phyloP scores from a whole-genome alignment of 2,329 filamentous ascomycete species.

The Microcera coccophila region DNA sequence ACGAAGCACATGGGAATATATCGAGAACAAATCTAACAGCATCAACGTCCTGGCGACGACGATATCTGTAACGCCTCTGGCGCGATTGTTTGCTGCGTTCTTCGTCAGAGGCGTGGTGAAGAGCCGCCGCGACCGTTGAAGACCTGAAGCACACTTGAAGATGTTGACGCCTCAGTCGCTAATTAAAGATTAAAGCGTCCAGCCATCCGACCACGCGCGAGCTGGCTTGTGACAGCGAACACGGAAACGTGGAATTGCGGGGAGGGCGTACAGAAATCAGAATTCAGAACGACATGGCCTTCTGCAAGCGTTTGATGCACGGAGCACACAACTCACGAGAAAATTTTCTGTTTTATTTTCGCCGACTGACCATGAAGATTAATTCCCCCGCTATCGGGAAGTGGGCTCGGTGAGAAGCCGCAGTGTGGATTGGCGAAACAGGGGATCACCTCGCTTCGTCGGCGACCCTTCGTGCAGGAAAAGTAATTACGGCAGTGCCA shows the following conservation, averaged over 20 bases:
- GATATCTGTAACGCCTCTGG: too few relatives aligned
- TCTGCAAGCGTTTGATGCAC: not conserved
- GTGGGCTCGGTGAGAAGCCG: not conserved
- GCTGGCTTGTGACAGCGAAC: constrained; percentile 1
- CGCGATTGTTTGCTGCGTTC: too few relatives aligned
- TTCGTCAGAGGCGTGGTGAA: too few relatives aligned
- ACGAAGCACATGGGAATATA: too few relatives aligned
- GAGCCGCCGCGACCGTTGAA: too few relatives aligned
- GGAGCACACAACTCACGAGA: not conserved
- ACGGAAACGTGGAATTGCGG: not conserved
- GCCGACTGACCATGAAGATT: not conserved
- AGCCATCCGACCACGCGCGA: constrained; percentile 3
- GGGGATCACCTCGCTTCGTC: not conserved
- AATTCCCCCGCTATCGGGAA: not conserved
- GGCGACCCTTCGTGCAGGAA: not conserved
- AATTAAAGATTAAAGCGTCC: constrained; percentile 7
- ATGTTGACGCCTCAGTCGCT: constrained; percentile 5
- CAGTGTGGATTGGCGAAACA: not conserved
- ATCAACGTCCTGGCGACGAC: too few relatives aligned
- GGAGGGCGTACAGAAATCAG: too few relatives aligned
- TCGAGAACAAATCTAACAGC: too few relatives aligned
- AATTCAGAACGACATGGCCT: not conserved
- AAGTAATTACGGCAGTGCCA: not conserved
- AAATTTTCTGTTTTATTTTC: too few relatives aligned
- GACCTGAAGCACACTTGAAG: not conserved